A percentile compares a stretch with the other conserved stretches of the same genome.
phyloP scores from a whole-genome alignment of 257 asterid genomes.

The Pogostemon cablin region DNA sequence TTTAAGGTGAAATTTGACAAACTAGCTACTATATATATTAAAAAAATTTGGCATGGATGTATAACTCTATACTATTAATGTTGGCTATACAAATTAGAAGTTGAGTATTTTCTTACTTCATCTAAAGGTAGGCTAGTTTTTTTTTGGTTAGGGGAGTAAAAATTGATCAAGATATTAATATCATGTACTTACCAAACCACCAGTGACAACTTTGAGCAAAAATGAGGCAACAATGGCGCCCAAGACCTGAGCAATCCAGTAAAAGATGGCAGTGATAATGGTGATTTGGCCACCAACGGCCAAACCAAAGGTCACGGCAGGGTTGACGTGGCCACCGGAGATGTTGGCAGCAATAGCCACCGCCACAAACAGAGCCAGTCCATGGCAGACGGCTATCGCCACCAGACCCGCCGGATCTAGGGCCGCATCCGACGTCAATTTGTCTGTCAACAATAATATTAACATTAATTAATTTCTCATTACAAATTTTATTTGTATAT shows the following conservation, averaged over 20 bases:
- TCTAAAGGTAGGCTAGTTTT: not conserved
- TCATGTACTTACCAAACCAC: constrained; percentile 66
- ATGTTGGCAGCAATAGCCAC: constrained; percentile 86
- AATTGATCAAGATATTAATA: not conserved
- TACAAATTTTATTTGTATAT: too few relatives aligned
- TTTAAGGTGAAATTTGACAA: too few relatives aligned
- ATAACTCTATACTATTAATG: too few relatives aligned
- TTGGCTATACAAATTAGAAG: too few relatives aligned
- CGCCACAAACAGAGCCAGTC: constrained; percentile 75
- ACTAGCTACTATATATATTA: too few relatives aligned
- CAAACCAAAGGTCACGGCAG: constrained; percentile 86
- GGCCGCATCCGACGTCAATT: constrained; percentile 64
- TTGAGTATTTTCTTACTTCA: not conserved
- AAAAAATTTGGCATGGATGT: too few relatives aligned
- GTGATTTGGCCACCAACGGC: constrained; percentile 93
- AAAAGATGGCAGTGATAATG: constrained; percentile 69
- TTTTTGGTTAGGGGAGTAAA: not conserved
- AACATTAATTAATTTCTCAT: not conserved
- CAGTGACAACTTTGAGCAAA: constrained; percentile 73
- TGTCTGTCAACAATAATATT: constrained; percentile 42
- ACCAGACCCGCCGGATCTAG: constrained; percentile 80
- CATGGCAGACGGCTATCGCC: constrained; percentile 77
- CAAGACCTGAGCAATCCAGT: constrained; percentile 85
- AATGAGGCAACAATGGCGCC: constrained; percentile 66
- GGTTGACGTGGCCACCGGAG: constrained; percentile 92